phyloP scores from a whole-genome alignment of 108 stramenopile genomes.

The Cyclotella atomus region DNA sequence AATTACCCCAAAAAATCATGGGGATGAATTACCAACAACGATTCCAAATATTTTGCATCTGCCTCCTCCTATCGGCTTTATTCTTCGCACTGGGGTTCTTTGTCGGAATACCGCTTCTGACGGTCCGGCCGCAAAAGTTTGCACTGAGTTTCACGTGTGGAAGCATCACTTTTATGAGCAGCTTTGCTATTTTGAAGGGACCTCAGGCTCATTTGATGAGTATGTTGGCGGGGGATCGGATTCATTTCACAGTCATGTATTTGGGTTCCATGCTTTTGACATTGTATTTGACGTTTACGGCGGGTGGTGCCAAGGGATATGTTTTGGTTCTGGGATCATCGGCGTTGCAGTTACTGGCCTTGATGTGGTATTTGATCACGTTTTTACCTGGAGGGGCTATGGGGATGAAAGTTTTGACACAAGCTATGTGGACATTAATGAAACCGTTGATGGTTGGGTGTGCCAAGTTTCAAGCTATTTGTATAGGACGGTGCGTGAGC shows the following conservation, averaged over 20 bases:
- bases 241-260: conserved; percentile 81
- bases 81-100: conserved; percentile 93
- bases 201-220: conserved; percentile 77
- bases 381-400: conserved; percentile 88
- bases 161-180: conserved; percentile 90
- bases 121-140: conserved; percentile 93
- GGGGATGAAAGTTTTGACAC: conserved; percentile 71
- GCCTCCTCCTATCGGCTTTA: conserved; percentile 75
- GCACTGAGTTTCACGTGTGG: conserved; percentile 93
- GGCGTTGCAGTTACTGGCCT: conserved; percentile 72
- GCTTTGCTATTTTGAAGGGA: conserved; percentile 89
- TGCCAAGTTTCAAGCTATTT: conserved; percentile 69
- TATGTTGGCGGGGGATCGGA: conserved; percentile 75
- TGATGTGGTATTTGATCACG: conserved; percentile 90
- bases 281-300: conserved; percentile 75
- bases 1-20: conserved; percentile 86
- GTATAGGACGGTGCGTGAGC: conserved; percentile 59
- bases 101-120: conserved; percentile 89
- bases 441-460: conserved; percentile 74
- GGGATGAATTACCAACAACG: conserved; percentile 93
- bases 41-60: conserved; percentile 84
- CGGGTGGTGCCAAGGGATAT: conserved; percentile 83
- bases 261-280: conserved; percentile 80
- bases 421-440: conserved; percentile 73
- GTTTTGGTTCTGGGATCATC: conserved; percentile 68